Evolutionary conservation across 306 rosid genomes (phyloP).

Genomic region (Astragalus glycyphyllos): DNA sequence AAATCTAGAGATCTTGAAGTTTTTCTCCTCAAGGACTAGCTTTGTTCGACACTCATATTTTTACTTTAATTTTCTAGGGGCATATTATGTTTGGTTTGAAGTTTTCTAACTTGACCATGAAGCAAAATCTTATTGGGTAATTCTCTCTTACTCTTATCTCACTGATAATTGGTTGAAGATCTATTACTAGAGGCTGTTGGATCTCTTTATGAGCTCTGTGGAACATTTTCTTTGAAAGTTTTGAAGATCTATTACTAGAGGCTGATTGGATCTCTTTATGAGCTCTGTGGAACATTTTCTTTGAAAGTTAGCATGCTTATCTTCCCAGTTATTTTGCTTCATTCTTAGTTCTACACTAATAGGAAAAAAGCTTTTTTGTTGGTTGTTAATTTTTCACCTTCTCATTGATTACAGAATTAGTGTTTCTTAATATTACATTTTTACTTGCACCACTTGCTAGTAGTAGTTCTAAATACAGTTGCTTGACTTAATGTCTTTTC

Average conservation of each 20-base stretch:
- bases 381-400: conserved; percentile 10
- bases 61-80: conserved; percentile 62
- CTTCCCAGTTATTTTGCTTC: conserved; percentile 14
- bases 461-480: conserved; percentile 27
- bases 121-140: conserved; percentile 81
- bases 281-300: conserved; percentile 15
- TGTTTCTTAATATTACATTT: conserved; percentile 27
- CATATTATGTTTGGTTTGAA: conserved; percentile 73
- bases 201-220: too few relatives aligned
- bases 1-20: conserved; percentile 17
- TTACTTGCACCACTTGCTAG: conserved; percentile 6
- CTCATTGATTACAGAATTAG: conserved; percentile 7
- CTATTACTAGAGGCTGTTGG: too few relatives aligned
- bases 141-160: conserved; percentile 42
- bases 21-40: conserved; percentile 8
- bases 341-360: conserved; percentile 4
- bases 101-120: conserved; percentile 84
- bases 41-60: conserved; percentile 19
- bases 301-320: conserved; percentile 5
- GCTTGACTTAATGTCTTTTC: background rate
- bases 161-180: conserved; percentile 11
- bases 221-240: too few relatives aligned
- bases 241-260: too few relatives aligned
- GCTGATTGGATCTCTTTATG: conserved; percentile 6
- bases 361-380: conserved; percentile 1